Base-by-base conservation (phyloP, 768 basidiomycete genomes). In the Hygrophoropsis aurantiaca region DNA sequence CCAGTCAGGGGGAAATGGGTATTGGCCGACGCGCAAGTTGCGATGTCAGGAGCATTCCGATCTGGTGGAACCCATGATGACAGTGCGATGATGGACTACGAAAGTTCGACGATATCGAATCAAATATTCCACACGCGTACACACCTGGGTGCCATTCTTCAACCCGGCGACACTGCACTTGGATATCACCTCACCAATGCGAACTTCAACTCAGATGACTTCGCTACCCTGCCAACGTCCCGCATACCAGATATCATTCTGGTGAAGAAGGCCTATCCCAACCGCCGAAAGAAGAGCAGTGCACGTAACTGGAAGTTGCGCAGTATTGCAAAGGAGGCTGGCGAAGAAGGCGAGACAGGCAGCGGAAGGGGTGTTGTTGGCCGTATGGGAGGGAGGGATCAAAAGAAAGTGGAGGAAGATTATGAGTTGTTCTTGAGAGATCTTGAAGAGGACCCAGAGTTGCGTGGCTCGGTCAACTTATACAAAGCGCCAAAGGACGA, bases 341-440 rank as follows among this genome's bases (percentile, higher is more conserved):
- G 88, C 8, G 92, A 93, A 63, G 88, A 88, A 32, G 90, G 85
- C 24, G 87, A 92, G 60, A 86, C 84, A 11, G 78, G 85, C 24
- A 77, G 72, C 40, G 86, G 82, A 26, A 74, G 90, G 35, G 94
- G 94, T 46, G 85, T 93, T n/a, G 84, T 95, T 36, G 94, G 94
- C 1, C 73, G 92, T 39, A 77, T 87, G 78, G 94, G 94, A 10
- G 94, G 93, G 27, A 74, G 92, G 39, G 94, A 95, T 69, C 80
- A 84, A 68, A 85, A 79, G 72, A 93, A 94, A 74, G 90, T 98
- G 48, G 94, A 97, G 56, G 85, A 91, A 63, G 95, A 99, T 62
- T 99, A 98, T 68, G 97, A 98, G 73, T 53, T 90, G 42, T 99
- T 99, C 81, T 71, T 98, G 67, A 80, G 88, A 38, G 94, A 97